Percentiles rank a stretch among this genome's conserved stretches.
These are phyloP conservation scores for Urochloa ruziziensis DNA, from an alignment of 176 grass and related monocot genomes.

Conservation along the genomic window DNA sequence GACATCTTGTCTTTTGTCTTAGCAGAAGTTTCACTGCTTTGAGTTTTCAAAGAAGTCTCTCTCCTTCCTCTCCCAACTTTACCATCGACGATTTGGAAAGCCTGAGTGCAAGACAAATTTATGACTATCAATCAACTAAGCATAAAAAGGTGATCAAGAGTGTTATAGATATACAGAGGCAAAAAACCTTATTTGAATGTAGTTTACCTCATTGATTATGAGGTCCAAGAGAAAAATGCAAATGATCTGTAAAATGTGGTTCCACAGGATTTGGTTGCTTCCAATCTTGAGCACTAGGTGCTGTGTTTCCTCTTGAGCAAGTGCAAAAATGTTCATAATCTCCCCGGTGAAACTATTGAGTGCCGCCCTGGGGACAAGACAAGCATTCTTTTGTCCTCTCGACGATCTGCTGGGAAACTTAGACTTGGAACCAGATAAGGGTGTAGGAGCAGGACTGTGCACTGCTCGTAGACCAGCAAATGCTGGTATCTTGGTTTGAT, in stretches of 20 bases:
- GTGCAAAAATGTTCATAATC: background rate
- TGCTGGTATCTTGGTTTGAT: background rate
- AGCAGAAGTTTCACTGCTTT: background rate
- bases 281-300: background rate
- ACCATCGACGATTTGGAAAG: background rate
- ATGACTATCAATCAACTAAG: background rate
- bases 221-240: constrained; percentile 14
- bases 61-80: background rate
- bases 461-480: background rate
- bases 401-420: background rate
- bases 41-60: background rate
- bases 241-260: background rate
- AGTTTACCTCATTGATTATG: constrained; percentile 13
- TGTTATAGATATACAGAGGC: background rate
- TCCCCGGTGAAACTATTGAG: background rate
- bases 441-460: background rate
- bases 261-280: background rate
- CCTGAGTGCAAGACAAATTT: background rate
- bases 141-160: background rate
- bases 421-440: background rate
- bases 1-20: background rate
- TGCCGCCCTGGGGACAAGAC: background rate
- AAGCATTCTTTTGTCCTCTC: background rate
- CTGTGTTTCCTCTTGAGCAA: background rate
- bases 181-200: background rate